phyloP scores from a whole-genome alignment of 2,329 filamentous ascomycete species.

The Cladosporium sphaerospermum region DNA sequence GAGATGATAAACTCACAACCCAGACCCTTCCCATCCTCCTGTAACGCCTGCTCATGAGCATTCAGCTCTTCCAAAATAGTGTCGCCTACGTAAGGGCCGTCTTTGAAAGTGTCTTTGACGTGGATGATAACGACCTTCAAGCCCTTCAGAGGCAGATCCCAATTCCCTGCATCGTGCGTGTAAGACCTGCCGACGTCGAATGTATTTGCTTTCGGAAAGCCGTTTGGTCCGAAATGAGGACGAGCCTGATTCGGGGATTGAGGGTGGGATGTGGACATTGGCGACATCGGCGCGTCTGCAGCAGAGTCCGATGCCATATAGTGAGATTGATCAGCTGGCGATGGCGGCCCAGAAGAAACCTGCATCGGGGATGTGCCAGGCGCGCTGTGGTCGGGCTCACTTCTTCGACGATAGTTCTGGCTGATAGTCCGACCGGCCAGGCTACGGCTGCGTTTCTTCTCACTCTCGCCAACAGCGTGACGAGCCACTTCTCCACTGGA shows the following conservation, averaged over 20 bases:
- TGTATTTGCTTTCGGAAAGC: neutral
- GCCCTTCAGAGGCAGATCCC: constrained; percentile 54
- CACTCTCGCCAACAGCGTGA: constrained; percentile 19
- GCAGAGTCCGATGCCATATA: constrained; percentile 13
- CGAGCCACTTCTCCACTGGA: constrained; percentile 27
- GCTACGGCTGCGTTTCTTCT: constrained; percentile 31
- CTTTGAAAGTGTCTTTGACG: constrained; percentile 77
- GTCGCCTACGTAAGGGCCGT: constrained; percentile 59
- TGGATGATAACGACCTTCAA: constrained; percentile 85
- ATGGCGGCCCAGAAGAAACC: neutral
- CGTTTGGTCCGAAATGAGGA: constrained; percentile 3
- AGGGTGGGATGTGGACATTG: constrained; percentile 8
- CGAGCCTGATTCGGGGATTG: constrained; percentile 6
- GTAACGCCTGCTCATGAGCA: constrained; percentile 50
- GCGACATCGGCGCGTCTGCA: constrained; percentile 20
- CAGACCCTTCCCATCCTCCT: constrained; percentile 50
- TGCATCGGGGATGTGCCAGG: constrained; percentile 3
- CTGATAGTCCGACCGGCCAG: constrained; percentile 17
- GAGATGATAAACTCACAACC: constrained; percentile 78
- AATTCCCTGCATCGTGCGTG: neutral
- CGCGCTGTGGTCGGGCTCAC: constrained; percentile 19
- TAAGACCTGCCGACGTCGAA: neutral
- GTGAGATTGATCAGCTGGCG: neutral
- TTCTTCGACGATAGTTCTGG: constrained; percentile 18
- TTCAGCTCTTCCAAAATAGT: constrained; percentile 64